phyloP scores from a whole-genome alignment of 2,329 filamentous ascomycete genomes.

The Phialemoniopsis sp. region DNA sequence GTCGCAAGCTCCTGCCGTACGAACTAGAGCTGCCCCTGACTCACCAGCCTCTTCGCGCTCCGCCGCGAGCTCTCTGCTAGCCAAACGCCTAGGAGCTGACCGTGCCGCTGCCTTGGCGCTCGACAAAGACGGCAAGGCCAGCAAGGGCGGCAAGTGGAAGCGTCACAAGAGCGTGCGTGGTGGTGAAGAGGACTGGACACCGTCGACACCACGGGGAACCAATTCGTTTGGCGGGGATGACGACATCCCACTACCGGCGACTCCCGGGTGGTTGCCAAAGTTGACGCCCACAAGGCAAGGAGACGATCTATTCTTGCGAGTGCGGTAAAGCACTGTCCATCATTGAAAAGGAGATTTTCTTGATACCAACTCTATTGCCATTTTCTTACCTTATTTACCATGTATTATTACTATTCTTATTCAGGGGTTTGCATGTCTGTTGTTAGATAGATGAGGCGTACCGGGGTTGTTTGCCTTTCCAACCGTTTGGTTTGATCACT shows the following conservation, averaged over 20 bases:
- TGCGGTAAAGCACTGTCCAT: conserved; percentile 34
- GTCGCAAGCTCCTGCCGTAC: conserved; percentile 9
- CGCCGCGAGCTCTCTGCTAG: conserved; percentile 38
- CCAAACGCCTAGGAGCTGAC: conserved; percentile 46
- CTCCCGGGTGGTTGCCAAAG: conserved; percentile 58
- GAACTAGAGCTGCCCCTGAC: no score
- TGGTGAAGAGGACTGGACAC: no score
- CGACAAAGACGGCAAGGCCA: conserved; percentile 15
- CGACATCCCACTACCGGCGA: conserved; percentile 29
- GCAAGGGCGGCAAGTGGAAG: conserved; percentile 16
- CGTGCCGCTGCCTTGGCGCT: conserved; percentile 43
- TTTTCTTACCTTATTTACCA: no score
- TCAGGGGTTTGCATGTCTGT: no score
- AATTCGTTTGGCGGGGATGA: conserved; percentile 2
- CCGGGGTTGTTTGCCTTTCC: no score
- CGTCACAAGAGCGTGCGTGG: neutral
- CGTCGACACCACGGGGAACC: no score
- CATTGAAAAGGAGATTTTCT: no score
- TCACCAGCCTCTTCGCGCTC: conserved; percentile 8
- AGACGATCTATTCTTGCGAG: conserved; percentile 58
- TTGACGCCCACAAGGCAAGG: conserved; percentile 64
- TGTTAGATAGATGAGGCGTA: no score
- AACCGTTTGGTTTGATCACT: no score
- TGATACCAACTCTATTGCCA: no score
- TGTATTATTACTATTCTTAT: no score